Evolutionary conservation across 768 basidiomycete species (phyloP), one percentile per base, ranked within the genome.

Genomic region (Pulveroboletus sp.): DNA sequence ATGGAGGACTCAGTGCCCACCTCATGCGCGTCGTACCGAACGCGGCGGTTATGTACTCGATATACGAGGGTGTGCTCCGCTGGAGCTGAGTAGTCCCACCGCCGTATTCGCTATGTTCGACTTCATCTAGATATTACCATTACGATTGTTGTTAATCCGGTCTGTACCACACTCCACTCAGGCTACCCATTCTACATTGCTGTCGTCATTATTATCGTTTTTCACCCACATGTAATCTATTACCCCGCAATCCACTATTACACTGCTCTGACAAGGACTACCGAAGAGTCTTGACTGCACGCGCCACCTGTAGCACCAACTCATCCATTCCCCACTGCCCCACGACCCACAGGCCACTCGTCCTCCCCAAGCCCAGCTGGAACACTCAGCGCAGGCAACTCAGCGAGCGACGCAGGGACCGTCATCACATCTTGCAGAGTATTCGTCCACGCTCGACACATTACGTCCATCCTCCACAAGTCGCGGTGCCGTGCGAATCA

Each of bases 11-110:
- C 47, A 87, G 85, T 45, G 94, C 97, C 0, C 97, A 98, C 66
- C 76, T 99, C 49, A 87, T 99, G 81, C 85, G 97, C 42, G 94
- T 97, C 49, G 90, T 99, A 4, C 95, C 95, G 7, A 99, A 99
- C 58, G 95, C 95, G 0, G 89, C 87, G 1, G 90, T 94, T 55
- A 97, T 98, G 95, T 99, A 87, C 71, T 84, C 84, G 52, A 93
- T 97, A 62, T 97, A 97, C 62, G 94, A 98, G 67, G 82, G 86
- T 21, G 74, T 85, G 25, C 72, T 94, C 25, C 75, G 83, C 34
- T 90, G 82, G 83, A 72, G 60, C 19, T 55, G 43, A 52, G 16
- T 24, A 32, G 25, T n/a, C 5, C 27, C 19, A 8, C n/a, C n/a
- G n/a, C n/a, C n/a, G n/a, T n/a, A n/a, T n/a, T n/a, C n/a, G 17